Evolutionary conservation across 306 rosid species (phyloP).

Genomic region (Sechiopsis laciniata): DNA sequence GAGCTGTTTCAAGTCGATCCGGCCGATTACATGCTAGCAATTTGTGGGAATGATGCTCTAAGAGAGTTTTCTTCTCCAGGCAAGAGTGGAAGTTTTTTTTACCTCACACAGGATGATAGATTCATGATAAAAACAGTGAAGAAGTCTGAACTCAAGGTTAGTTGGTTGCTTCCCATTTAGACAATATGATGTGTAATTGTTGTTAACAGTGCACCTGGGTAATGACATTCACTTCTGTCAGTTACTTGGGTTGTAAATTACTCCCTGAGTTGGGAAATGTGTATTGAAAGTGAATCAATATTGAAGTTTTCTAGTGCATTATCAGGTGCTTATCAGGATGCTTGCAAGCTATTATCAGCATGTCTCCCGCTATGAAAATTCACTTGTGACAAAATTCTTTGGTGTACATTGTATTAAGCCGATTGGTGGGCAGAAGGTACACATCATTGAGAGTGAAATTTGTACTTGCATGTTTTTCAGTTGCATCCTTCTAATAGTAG

Average conservation of each 20-base stretch:
- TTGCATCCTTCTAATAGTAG: constrained; percentile 7
- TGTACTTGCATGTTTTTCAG: background rate
- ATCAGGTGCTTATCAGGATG: constrained; percentile 91
- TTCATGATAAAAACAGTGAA: constrained; percentile 94
- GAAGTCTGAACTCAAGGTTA: constrained; percentile 94
- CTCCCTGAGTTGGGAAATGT: background rate
- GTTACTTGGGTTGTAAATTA: constrained; percentile 1
- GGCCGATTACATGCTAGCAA: constrained; percentile 88
- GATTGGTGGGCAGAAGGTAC: constrained; percentile 86
- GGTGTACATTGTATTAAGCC: constrained; percentile 98
- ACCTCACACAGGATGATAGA: constrained; percentile 88
- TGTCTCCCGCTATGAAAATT: constrained; percentile 54
- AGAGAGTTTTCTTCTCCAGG: constrained; percentile 97
- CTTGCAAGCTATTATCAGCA: constrained; percentile 74
- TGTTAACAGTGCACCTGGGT: background rate
- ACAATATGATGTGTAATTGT: background rate
- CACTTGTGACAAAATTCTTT: constrained; percentile 82
- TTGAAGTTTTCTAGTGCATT: constrained; percentile 16
- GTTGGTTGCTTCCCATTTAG: constrained; percentile 22
- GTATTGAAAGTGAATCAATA: background rate
- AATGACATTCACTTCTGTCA: background rate
- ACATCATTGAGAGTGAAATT: background rate
- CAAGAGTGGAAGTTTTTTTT: constrained; percentile 90
- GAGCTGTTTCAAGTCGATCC: constrained; percentile 76
- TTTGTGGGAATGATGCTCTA: constrained; percentile 85